Evolutionary conservation across 495 filamentous ascomycete genomes (phyloP).

Genomic region (Xanthoparmelia taractica): DNA sequence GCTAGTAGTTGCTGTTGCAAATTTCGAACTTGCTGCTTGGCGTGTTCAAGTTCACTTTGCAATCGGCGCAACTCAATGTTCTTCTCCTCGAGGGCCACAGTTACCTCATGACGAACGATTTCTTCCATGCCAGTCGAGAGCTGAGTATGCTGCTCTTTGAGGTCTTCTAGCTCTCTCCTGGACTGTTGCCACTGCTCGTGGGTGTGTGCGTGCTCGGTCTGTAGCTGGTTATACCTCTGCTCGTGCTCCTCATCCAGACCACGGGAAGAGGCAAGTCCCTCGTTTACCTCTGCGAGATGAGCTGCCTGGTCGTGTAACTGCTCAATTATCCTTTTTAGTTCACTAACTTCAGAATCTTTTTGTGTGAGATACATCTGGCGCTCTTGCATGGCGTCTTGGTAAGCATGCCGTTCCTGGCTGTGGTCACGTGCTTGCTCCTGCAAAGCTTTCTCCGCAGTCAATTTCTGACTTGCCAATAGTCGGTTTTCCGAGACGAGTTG

Average conservation of each 20-base stretch:
- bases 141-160: constrained; percentile 51
- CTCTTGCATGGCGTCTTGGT: constrained; percentile 48
- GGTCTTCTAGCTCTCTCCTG: constrained; percentile 23
- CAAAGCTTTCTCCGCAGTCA: constrained; percentile 55
- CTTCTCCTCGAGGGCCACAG: constrained; percentile 56
- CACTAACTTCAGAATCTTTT: constrained; percentile 70
- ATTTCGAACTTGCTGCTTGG: constrained; percentile 68
- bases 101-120: constrained; percentile 53
- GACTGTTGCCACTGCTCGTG: constrained; percentile 4
- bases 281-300: constrained; percentile 66
- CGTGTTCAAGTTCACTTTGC: constrained; percentile 65
- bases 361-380: constrained; percentile 49
- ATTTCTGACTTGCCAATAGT: constrained; percentile 61
- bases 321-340: constrained; percentile 65
- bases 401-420: constrained; percentile 50
- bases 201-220: constrained; percentile 43
- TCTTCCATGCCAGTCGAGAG: constrained; percentile 57
- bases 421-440: constrained; percentile 39
- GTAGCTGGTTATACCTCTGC: constrained; percentile 51
- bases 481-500: constrained; percentile 76
- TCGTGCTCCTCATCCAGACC: constrained; percentile 58
- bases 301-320: constrained; percentile 71
- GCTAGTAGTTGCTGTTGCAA: constrained; percentile 78
- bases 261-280: constrained; percentile 61
- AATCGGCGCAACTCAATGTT: constrained; percentile 72